These are phyloP conservation scores for Microglena sp. DNA, from an alignment of 139 green algal genomes.

Conservation along the genomic window DNA sequence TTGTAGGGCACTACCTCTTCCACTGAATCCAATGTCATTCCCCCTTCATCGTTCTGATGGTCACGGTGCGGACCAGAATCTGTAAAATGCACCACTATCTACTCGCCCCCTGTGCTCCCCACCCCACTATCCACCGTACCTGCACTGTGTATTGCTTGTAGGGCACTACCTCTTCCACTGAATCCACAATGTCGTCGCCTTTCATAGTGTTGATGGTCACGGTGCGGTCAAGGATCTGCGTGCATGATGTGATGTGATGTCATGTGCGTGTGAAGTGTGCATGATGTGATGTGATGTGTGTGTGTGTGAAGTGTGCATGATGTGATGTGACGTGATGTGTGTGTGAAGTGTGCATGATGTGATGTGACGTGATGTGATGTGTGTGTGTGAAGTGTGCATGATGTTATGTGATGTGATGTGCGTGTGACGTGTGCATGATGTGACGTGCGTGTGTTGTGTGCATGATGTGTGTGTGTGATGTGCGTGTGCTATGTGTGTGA, in stretches of 20 bases:
- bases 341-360: not conserved
- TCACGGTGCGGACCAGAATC: too few relatives aligned
- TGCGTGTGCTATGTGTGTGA: too few relatives aligned
- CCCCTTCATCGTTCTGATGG: too few relatives aligned
- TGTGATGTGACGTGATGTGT: not conserved
- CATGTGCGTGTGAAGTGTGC: not conserved
- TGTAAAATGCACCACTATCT: too few relatives aligned
- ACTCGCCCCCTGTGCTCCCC: too few relatives aligned
- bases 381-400: not conserved
- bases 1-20: too few relatives aligned
- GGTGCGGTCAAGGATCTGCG: constrained; percentile 32
- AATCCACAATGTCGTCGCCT: constrained; percentile 24
- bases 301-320: not conserved
- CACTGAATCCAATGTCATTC: too few relatives aligned
- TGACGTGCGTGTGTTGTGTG: too few relatives aligned
- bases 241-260: not conserved
- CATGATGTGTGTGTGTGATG: too few relatives aligned
- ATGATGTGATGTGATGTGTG: not conserved
- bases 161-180: constrained; percentile 33
- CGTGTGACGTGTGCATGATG: too few relatives aligned
- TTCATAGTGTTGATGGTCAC: constrained; percentile 33
- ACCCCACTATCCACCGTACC: constrained; percentile 2
- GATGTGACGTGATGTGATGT: not conserved
- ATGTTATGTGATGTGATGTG: not conserved
- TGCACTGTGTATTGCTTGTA: constrained; percentile 26